These are phyloP conservation scores for Hymenoscyphus infarciens DNA, from an alignment of 2,329 filamentous ascomycete genomes.

Conservation along the genomic window DNA sequence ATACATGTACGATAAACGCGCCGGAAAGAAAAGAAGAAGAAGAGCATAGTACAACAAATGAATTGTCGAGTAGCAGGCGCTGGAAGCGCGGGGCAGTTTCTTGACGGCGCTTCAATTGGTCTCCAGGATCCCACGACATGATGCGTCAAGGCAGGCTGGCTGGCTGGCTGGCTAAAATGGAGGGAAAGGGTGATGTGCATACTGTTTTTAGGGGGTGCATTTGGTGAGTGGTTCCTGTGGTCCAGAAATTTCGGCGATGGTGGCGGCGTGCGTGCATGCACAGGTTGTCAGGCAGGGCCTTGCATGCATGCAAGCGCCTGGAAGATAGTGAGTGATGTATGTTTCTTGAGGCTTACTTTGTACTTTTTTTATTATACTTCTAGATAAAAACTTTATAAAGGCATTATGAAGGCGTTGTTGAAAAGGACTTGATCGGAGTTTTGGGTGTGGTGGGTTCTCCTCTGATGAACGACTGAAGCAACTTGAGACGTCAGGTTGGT, in stretches of 20 bases:
- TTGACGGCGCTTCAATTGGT: constrained; percentile 5
- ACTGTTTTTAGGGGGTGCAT: not conserved
- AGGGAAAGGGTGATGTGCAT: constrained; percentile 2
- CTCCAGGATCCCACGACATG: constrained; percentile 7
- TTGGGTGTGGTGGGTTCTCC: not conserved
- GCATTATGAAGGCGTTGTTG: not conserved
- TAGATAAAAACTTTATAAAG: too few species aligned
- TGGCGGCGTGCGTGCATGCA: constrained; percentile 8
- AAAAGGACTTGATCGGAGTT: not conserved
- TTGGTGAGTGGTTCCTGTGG: not conserved
- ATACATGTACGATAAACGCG: not conserved
- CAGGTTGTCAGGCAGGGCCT: not conserved
- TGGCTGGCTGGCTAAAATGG: not conserved
- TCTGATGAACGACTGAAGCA: not conserved
- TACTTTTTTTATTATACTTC: too few species aligned
- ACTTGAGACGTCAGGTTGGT: too few species aligned
- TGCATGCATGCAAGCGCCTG: constrained; percentile 4
- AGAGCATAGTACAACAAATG: not conserved
- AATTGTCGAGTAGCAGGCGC: constrained; percentile 1
- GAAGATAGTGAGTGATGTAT: not conserved
- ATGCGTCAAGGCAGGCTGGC: constrained; percentile 2
- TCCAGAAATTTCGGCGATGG: not conserved
- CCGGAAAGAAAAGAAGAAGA: not conserved
- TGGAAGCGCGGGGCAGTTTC: constrained; percentile 5
- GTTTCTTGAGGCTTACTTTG: too few species aligned